Percentiles rank a stretch among this genome's conserved stretches.
phyloP scores from a whole-genome alignment of 192 early-diverging fungal genomes.

The Backusella tarrabulga region DNA sequence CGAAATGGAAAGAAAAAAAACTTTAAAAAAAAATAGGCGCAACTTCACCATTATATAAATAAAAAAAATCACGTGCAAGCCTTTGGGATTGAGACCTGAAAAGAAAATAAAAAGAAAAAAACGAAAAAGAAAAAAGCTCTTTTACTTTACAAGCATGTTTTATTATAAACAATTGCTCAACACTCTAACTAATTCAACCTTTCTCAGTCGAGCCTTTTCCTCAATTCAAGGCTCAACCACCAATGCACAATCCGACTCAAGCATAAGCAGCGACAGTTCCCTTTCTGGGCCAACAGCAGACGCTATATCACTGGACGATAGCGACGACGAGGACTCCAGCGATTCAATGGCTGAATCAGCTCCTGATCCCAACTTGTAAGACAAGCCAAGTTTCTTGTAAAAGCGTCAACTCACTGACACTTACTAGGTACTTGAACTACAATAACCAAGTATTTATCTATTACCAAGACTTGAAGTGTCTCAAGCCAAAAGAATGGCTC shows the following conservation, averaged over 20 bases:
- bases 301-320: neutral
- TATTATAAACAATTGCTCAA: neutral
- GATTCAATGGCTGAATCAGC: neutral
- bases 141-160: neutral
- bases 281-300: neutral
- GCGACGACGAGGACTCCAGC: neutral
- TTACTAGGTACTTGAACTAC: neutral
- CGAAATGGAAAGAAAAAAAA: neutral
- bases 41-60: too few relatives aligned
- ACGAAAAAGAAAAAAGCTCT: too few relatives aligned
- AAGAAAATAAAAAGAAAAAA: too few relatives aligned
- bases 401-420: neutral
- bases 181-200: neutral
- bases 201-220: neutral
- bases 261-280: neutral
- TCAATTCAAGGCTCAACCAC: neutral
- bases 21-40: too few relatives aligned
- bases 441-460: neutral
- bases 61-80: too few relatives aligned
- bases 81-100: too few relatives aligned
- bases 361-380: neutral
- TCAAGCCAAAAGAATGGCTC: neutral
- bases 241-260: neutral
- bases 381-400: too few relatives aligned
- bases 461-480: neutral